These are phyloP conservation scores for Taphrina populina DNA, from an alignment of 1,139 yeast genomes.

Conservation along the genomic window DNA sequence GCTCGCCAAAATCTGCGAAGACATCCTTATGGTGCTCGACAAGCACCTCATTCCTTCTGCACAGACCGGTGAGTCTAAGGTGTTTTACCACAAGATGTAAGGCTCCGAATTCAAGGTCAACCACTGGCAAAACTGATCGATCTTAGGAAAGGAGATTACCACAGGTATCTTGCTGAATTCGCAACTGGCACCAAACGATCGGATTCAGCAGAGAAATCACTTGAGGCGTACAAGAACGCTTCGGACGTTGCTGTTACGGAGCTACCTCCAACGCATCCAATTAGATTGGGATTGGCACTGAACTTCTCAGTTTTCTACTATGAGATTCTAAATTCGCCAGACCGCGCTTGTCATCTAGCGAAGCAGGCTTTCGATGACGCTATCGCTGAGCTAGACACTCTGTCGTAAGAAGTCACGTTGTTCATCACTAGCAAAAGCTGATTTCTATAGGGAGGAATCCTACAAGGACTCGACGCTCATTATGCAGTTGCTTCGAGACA, in stretches of 20 bases:
- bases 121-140: conserved; percentile 6
- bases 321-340: conserved; percentile 96
- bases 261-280: conserved; percentile 98
- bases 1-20: conserved; percentile 90
- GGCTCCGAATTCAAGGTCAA: not conserved
- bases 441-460: conserved; percentile 66
- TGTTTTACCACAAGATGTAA: conserved; percentile 91
- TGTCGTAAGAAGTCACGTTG: conserved; percentile 50
- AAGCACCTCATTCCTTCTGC: conserved; percentile 91
- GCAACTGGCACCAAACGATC: conserved; percentile 88
- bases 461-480: conserved; percentile 97
- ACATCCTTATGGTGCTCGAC: conserved; percentile 81
- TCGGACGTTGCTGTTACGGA: conserved; percentile 96
- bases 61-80: conserved; percentile 95
- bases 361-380: conserved; percentile 99
- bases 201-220: conserved; percentile 86
- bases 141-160: conserved; percentile 83
- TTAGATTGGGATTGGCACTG: conserved; percentile 95
- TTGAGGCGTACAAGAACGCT: conserved; percentile 92
- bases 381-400: conserved; percentile 95
- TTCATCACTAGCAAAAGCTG: not conserved
- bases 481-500: conserved; percentile 97
- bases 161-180: conserved; percentile 97
- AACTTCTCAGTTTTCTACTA: conserved; percentile 97
- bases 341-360: conserved; percentile 97